Evolutionary conservation across 305 asterid species (phyloP).

Genomic region (Fraxinus sp.): DNA sequence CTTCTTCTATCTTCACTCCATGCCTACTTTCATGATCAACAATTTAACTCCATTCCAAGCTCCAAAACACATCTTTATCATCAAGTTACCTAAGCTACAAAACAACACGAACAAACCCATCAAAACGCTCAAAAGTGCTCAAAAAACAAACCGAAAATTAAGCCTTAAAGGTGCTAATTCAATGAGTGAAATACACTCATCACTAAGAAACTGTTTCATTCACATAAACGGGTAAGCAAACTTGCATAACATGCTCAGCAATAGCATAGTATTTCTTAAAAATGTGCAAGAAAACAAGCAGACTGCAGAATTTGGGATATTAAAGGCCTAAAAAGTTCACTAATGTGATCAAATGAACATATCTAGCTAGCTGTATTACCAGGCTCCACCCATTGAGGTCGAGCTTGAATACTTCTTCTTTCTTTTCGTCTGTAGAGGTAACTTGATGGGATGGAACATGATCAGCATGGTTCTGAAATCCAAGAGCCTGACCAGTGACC

Average conservation of each 20-base stretch:
- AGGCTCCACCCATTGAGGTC: conserved; percentile 26
- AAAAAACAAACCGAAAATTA: too few species aligned
- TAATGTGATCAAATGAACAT: background rate
- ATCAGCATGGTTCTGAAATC: conserved; percentile 1
- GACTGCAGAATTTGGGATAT: background rate
- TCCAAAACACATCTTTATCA: too few species aligned
- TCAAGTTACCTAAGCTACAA: too few species aligned
- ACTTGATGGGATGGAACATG: background rate
- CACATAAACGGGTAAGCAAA: background rate
- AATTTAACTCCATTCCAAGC: too few species aligned
- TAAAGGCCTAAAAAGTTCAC: background rate
- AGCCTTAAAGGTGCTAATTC: too few species aligned
- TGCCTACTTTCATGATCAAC: too few species aligned
- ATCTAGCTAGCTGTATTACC: background rate
- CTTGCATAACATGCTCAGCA: background rate
- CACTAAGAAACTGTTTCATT: background rate
- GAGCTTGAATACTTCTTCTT: background rate
- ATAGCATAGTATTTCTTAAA: background rate
- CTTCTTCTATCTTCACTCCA: too few species aligned
- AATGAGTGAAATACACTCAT: too few species aligned
- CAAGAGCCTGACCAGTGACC: conserved; percentile 9
- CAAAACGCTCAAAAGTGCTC: too few species aligned
- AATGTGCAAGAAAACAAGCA: background rate
- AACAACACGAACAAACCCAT: too few species aligned
- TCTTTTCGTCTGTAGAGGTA: background rate